Evolutionary conservation across 2,329 filamentous ascomycete genomes (phyloP).

Genomic region (Trichoderma afroharzianum): DNA sequence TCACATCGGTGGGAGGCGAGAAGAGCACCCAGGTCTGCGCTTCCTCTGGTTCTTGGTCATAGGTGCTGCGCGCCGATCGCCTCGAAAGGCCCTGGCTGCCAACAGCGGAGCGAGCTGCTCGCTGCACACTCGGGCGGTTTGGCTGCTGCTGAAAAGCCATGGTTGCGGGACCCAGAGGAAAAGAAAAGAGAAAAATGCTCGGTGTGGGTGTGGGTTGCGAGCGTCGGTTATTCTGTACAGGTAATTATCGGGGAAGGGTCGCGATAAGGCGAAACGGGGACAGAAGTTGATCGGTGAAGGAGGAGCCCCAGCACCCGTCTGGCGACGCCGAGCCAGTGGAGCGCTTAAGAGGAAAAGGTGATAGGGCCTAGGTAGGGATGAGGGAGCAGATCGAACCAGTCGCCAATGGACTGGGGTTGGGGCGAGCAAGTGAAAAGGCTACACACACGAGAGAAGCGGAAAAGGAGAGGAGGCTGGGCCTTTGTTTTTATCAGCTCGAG

Average conservation of each 20-base stretch:
- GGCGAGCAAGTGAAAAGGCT: not conserved
- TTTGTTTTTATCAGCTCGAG: slow-evolving; percentile 1
- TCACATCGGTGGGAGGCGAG: slow-evolving; percentile 64
- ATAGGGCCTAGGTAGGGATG: not conserved
- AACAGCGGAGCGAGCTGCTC: slow-evolving; percentile 41
- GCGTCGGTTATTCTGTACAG: slow-evolving; percentile 5
- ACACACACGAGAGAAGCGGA: not conserved
- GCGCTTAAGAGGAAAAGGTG: not conserved
- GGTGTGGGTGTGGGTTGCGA: slow-evolving; percentile 13
- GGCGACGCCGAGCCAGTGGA: slow-evolving; percentile 6
- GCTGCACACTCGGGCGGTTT: slow-evolving; percentile 50
- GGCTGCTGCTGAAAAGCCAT: slow-evolving; percentile 63
- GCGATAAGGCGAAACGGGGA: slow-evolving; percentile 12
- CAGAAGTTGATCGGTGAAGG: slow-evolving; percentile 3
- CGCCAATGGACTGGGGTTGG: slow-evolving; percentile 8
- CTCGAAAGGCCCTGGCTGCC: slow-evolving; percentile 36
- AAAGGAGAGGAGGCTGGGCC: not conserved
- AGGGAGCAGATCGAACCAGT: not conserved
- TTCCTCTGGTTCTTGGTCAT: slow-evolving; percentile 53
- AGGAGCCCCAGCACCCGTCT: not conserved
- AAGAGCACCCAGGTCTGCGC: slow-evolving; percentile 97
- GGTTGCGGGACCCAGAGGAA: slow-evolving; percentile 3
- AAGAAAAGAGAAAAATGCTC: not conserved
- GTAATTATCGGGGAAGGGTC: slow-evolving; percentile 7
- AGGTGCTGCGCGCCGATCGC: slow-evolving; percentile 25